Base-by-base conservation (phyloP, 805 yeast species). In the Metschnikowia koreensis region DNA sequence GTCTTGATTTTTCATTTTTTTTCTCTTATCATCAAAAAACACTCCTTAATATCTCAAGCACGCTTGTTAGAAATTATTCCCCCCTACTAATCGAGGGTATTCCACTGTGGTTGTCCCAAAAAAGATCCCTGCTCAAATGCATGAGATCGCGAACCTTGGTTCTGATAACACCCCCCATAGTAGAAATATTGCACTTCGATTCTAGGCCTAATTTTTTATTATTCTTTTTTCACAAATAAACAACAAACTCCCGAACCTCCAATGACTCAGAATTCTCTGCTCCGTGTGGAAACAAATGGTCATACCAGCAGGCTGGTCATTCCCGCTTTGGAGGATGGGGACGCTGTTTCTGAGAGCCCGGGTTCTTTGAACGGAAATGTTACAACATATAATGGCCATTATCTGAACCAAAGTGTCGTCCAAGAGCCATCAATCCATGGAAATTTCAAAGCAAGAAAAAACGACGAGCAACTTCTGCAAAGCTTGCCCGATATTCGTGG, bases 401-500 rank as follows among this genome's bases (percentile, higher is more conserved):
- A 11, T 37, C 39, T 37, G 39, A 37, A n/a, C 15, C 11, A 16
- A 37, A 11, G 15, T 12, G 2, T 31, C 3, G 34, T 3, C 3
- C 12, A 31, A 31, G 34, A 12, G 12, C 13, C 34, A 31, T 2
- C 10, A 6, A 6, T 10, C 6, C 10, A 10, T 31, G 34, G 3
- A 31, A 16, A 2, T 11, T 8, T 16, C 28, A 29, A 15, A 6
- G 8, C 37, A 17, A 12, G 26, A 13, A 41, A 33, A 27, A 26
- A 34, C 9, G 36, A 34, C 11, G 41, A 34, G 7, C 40, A 34
- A 6, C 51, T 50, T 26, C 49, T 46, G 53, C 46, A 27, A 34
- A 50, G 49, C n/a, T 40, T 50, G 15, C 53, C 53, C 17, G 49
- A 50, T 27, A 22, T 50, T 41, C 44, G 49, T 12, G 43, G 28